Evolutionary conservation across 1,284 basidiomycete genomes (phyloP), one percentile per base, ranked within the genome.

Genomic region (Takashimella koratensis): DNA sequence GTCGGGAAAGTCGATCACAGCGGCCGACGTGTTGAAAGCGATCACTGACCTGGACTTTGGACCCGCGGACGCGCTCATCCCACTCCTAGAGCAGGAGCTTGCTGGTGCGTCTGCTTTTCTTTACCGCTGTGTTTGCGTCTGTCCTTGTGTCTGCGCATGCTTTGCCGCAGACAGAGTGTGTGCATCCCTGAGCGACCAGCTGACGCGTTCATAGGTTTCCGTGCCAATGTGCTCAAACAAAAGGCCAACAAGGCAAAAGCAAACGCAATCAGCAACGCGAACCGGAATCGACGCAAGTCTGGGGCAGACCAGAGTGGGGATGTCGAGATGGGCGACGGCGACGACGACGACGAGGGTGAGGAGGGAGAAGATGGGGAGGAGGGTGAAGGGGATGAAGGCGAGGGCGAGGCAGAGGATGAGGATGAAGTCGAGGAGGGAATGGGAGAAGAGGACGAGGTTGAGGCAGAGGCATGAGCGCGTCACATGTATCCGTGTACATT

Each of bases 1-100:
- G 58, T 86, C 88, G 54, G 89, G 90, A 71, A 95, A 93, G 72
- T 87, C 86, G 58, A 88, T 95, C 49, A 86, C 86, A 2, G 89
- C 90, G 0, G 84, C 87, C 0, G 91, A 95, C 68, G 89, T 96
- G 0, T 80, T 94, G 56, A 89, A 87, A 67, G 91, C 90, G 0
- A 80, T 93, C 4, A 87, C 88, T 63, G 79, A 85, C 46, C 79
- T 92, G 45, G 88, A 91, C 59, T 86, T 94, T 62, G 71, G 70
- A 13, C 69, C 72, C 4, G 61, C 69, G 3, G 83, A 84, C 3
- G 87, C 90, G 59, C 79, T 92, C 45, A 81, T 86, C 1, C 82
- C 83, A 26, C 76, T 80, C 21, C 76, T 93, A 4, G 86, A 88
- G 59, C 77, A 75, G 0, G 89, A 94, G 67, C 80, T 95, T 5